Conservation (phyloP, 352 stramenopile genomes). For the Globisporangium rhizosaccharum region DNA sequence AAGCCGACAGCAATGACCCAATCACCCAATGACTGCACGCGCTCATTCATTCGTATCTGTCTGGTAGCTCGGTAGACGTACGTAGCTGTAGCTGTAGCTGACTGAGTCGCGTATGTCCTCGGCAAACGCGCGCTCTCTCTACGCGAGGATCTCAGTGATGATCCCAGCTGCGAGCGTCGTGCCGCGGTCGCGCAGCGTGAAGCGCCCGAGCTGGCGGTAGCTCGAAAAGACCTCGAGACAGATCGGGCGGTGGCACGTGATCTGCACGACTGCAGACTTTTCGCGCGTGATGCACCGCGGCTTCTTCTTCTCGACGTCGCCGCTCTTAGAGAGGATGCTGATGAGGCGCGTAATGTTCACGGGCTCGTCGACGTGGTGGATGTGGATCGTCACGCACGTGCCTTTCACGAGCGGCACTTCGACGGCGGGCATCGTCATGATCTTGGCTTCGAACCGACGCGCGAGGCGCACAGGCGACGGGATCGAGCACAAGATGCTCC, state of each 20-base stretch:
- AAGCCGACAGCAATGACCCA: not conserved
- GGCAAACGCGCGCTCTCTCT: too few species aligned
- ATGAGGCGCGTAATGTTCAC: slow-evolving; percentile 76
- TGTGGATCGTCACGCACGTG: slow-evolving; percentile 77
- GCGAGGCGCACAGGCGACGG: slow-evolving; percentile 67
- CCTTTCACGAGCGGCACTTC: slow-evolving; percentile 85
- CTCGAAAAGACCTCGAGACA: slow-evolving; percentile 78
- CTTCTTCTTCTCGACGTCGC: slow-evolving; percentile 77
- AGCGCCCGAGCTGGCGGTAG: slow-evolving; percentile 77
- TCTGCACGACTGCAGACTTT: slow-evolving; percentile 77
- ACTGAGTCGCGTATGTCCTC: too few species aligned
- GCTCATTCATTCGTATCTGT: too few species aligned
- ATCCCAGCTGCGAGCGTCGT: slow-evolving; percentile 82
- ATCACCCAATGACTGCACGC: too few species aligned
- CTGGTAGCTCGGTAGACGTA: too few species aligned
- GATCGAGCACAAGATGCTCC: slow-evolving; percentile 83
- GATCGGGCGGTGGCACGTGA: slow-evolving; percentile 68
- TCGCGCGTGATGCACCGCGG: slow-evolving; percentile 85
- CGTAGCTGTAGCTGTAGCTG: too few species aligned
- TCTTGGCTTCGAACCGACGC: slow-evolving; percentile 82
- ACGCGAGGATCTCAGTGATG: slow-evolving; percentile 76
- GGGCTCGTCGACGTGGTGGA: slow-evolving; percentile 85
- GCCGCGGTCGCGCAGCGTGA: slow-evolving; percentile 79
- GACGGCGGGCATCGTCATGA: slow-evolving; percentile 85
- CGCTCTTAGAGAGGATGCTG: slow-evolving; percentile 64